These are phyloP conservation scores for Anthracocystis setariae DNA, from an alignment of 1,284 basidiomycete genomes.

Conservation along the genomic window DNA sequence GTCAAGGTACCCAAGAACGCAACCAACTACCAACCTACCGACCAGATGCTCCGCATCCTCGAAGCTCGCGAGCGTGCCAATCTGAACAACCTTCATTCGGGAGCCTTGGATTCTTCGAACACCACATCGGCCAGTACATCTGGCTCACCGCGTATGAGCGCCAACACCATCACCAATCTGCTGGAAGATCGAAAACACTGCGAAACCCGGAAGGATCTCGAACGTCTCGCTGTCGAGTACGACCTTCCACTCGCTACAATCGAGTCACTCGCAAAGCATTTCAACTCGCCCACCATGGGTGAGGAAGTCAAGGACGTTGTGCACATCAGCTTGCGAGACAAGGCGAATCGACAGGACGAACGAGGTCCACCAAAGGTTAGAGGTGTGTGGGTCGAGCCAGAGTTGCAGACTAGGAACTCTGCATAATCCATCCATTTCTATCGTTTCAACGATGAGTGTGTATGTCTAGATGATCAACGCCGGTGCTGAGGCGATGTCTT, in stretches of 20 bases:
- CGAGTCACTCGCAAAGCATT: conserved; percentile 35
- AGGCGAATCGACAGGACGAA: conserved; percentile 36
- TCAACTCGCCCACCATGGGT: conserved; percentile 52
- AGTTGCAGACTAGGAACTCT: conserved; percentile 27
- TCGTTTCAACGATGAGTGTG: background rate
- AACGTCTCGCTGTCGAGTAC: conserved; percentile 46
- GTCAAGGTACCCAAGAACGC: conserved; percentile 49
- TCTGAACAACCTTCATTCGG: conserved; percentile 20
- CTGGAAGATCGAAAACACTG: conserved; percentile 54
- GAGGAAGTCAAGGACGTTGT: conserved; percentile 39
- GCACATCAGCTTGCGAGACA: conserved; percentile 20
- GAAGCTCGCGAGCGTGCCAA: conserved; percentile 40
- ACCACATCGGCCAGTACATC: conserved; percentile 1
- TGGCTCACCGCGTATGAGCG: conserved; percentile 21
- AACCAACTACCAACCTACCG: conserved; percentile 42
- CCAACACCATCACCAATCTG: conserved; percentile 37
- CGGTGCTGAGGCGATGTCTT: background rate
- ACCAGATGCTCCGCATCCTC: conserved; percentile 52
- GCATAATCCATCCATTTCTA: conserved; percentile 1
- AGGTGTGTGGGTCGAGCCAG: conserved; percentile 43
- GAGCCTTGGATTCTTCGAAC: conserved; percentile 1
- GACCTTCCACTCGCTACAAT: conserved; percentile 42
- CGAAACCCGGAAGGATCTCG: conserved; percentile 39
- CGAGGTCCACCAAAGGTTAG: conserved; percentile 31
- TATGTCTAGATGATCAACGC: background rate